phyloP scores from a whole-genome alignment of 2,329 filamentous ascomycete species.

The Arthrobotrys entomopaga region DNA sequence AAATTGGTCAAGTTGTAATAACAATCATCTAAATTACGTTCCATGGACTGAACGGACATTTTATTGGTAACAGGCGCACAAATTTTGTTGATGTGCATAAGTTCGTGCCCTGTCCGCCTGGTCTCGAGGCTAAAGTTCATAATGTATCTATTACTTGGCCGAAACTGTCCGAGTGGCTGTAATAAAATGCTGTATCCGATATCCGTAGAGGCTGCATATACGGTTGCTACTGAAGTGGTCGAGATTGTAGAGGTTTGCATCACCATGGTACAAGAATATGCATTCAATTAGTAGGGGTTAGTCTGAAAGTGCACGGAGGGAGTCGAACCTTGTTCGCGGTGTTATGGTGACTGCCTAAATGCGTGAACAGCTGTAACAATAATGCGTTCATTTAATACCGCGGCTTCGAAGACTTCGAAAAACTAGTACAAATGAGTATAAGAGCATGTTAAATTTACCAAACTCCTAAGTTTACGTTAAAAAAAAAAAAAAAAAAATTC shows the following conservation, averaged over 20 bases:
- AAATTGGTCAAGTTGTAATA: not conserved
- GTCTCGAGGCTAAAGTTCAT: too few relatives aligned
- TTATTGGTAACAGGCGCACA: too few relatives aligned
- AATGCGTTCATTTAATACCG: too few relatives aligned
- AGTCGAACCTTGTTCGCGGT: conserved; percentile 2
- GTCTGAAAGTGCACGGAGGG: not conserved
- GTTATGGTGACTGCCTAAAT: conserved; percentile 11
- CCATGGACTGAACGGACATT: too few relatives aligned
- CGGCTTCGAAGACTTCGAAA: too few relatives aligned
- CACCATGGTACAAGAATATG: not conserved
- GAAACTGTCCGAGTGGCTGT: conserved; percentile 5
- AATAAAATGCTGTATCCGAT: conserved; percentile 4
- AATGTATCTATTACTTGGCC: too few relatives aligned
- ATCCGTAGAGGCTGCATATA: conserved; percentile 10
- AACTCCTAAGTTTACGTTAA: too few relatives aligned
- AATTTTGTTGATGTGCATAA: not conserved
- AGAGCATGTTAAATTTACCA: too few relatives aligned
- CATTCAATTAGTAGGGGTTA: not conserved
- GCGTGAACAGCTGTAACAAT: too few relatives aligned
- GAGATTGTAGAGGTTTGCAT: conserved; percentile 4
- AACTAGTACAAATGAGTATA: too few relatives aligned
- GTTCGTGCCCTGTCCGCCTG: not conserved
- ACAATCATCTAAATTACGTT: too few relatives aligned
- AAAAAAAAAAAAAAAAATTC: too few relatives aligned
- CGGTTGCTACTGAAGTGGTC: conserved; percentile 1